phyloP scores from a whole-genome alignment of 352 stramenopile species.

The Phytopythium vexans region DNA sequence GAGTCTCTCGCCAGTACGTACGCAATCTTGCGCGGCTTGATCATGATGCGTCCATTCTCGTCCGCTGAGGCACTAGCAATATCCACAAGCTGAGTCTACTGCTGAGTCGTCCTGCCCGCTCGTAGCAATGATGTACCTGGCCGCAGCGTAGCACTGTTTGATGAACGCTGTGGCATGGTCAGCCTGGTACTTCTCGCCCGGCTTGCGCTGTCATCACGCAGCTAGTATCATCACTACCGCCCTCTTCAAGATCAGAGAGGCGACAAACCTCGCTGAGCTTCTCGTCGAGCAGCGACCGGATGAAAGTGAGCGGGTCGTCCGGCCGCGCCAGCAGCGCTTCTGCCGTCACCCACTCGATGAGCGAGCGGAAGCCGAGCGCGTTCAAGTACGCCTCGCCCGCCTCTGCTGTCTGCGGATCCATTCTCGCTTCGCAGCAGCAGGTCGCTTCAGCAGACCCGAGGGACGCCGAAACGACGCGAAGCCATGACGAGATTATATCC shows the following conservation, averaged over 20 bases:
- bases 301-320: slow-evolving; percentile 84
- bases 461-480: too few relatives aligned
- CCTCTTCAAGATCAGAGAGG: background rate
- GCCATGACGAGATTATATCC: too few relatives aligned
- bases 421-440: slow-evolving; percentile 3
- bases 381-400: slow-evolving; percentile 86
- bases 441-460: too few relatives aligned
- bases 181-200: slow-evolving; percentile 68
- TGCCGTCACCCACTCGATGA: slow-evolving; percentile 91
- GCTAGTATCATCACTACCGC: background rate
- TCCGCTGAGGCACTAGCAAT: slow-evolving; percentile 64
- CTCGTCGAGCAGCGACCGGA: slow-evolving; percentile 74
- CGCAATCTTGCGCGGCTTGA: slow-evolving; percentile 66
- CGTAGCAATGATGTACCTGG: slow-evolving; percentile 33
- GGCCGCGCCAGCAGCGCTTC: slow-evolving; percentile 81
- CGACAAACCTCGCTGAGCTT: slow-evolving; percentile 69
- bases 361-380: slow-evolving; percentile 83
- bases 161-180: slow-evolving; percentile 83
- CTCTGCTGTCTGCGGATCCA: slow-evolving; percentile 78
- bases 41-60: slow-evolving; percentile 76
- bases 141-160: slow-evolving; percentile 86
- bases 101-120: background rate
- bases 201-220: slow-evolving; percentile 20
- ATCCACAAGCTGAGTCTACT: background rate
- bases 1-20: slow-evolving; percentile 14